phyloP scores from a whole-genome alignment of 495 filamentous ascomycete species.

The Daldinia loculata region DNA sequence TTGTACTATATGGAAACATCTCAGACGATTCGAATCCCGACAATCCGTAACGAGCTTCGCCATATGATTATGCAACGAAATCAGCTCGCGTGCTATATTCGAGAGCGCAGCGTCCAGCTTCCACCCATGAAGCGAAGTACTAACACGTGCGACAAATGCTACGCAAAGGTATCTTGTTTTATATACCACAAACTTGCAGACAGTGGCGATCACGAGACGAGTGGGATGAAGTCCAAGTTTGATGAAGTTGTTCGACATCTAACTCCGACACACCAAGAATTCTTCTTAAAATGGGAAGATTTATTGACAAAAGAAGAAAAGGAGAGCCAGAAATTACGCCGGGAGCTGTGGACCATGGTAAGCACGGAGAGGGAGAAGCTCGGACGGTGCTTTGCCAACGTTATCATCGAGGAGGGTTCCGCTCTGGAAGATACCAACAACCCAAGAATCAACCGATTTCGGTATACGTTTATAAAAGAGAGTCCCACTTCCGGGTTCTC shows the following conservation, averaged over 20 bases:
- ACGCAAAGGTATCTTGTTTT: constrained; percentile 87
- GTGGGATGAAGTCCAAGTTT: constrained; percentile 77
- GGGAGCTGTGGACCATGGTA: constrained; percentile 94
- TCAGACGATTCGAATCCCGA: constrained; percentile 82
- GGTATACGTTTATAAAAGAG: constrained; percentile 81
- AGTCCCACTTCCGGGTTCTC: constrained; percentile 68
- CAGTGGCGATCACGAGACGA: constrained; percentile 81
- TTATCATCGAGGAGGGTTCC: constrained; percentile 81
- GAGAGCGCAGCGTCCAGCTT: constrained; percentile 76
- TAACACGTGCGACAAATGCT: constrained; percentile 81
- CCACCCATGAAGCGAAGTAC: constrained; percentile 85
- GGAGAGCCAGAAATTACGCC: constrained; percentile 79
- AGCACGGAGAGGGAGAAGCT: constrained; percentile 87
- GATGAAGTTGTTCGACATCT: constrained; percentile 78
- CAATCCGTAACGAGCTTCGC: constrained; percentile 82
- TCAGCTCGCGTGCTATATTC: constrained; percentile 80
- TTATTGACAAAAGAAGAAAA: constrained; percentile 94
- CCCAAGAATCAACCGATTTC: constrained; percentile 87
- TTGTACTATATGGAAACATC: constrained; percentile 94
- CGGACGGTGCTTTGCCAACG: constrained; percentile 71
- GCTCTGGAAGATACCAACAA: constrained; percentile 69
- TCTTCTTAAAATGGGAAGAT: constrained; percentile 94
- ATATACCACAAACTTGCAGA: constrained; percentile 94
- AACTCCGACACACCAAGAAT: constrained; percentile 73
- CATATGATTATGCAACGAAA: constrained; percentile 99